These are phyloP conservation scores for Haematococcus sp. DNA, from an alignment of 139 green algal genomes.

Conservation along the genomic window DNA sequence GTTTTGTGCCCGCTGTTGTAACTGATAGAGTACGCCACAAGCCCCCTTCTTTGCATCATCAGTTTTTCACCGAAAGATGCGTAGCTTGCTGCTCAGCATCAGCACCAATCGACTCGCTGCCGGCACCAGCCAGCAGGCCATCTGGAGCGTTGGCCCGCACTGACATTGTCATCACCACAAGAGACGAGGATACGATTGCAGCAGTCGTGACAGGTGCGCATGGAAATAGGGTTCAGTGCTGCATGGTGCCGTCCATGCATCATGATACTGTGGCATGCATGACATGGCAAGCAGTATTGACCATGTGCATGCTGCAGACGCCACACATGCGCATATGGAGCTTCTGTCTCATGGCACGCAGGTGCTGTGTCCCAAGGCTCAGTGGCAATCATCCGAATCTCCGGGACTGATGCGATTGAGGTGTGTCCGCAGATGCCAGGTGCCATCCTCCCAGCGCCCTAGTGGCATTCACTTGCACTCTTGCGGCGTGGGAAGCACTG, in stretches of 20 bases:
- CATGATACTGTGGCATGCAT: no score
- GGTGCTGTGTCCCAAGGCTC: slow-evolving; percentile 52
- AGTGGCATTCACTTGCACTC: not conserved
- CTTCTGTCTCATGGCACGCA: slow-evolving; percentile 13
- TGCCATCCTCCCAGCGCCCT: not conserved
- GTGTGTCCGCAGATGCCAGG: slow-evolving; percentile 21
- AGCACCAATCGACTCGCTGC: no score
- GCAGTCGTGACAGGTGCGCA: slow-evolving; percentile 69
- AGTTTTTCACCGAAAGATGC: no score
- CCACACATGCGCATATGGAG: not conserved
- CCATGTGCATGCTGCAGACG: not conserved
- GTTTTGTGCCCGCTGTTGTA: no score
- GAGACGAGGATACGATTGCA: slow-evolving; percentile 69
- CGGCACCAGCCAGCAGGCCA: slow-evolving; percentile 2
- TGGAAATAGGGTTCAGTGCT: not conserved
- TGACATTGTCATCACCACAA: slow-evolving; percentile 22
- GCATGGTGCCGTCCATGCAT: not conserved
- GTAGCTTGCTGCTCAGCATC: no score
- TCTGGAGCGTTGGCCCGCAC: not conserved
- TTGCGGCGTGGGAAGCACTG: not conserved
- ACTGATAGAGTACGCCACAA: no score
- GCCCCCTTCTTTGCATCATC: no score
- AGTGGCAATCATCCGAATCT: slow-evolving; percentile 89
- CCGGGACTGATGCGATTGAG: slow-evolving; percentile 62
- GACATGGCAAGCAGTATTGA: no score